phyloP scores from a whole-genome alignment of 2,329 filamentous ascomycete species.

The Mariannaea sp. region DNA sequence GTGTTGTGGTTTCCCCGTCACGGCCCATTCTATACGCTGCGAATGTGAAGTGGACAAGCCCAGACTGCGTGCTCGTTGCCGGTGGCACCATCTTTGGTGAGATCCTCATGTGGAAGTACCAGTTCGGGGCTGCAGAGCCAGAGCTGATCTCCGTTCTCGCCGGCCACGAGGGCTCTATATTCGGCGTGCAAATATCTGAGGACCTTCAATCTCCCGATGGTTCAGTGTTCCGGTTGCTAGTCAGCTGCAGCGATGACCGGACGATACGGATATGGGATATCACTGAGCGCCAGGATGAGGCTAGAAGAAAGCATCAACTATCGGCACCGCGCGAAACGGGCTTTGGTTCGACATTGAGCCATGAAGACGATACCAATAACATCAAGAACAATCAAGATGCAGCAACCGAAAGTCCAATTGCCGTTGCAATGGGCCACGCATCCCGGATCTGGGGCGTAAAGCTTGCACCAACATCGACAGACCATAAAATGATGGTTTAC shows the following conservation, averaged over 20 bases:
- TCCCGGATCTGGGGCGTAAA: constrained; percentile 89
- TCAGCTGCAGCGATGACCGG: constrained; percentile 93
- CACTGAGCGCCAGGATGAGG: constrained; percentile 50
- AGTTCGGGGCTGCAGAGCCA: constrained; percentile 35
- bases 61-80: constrained; percentile 70
- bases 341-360: constrained; percentile 51
- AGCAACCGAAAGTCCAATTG: constrained; percentile 53
- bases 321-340: constrained; percentile 61
- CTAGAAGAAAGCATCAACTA: constrained; percentile 22
- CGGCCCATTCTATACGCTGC: constrained; percentile 89
- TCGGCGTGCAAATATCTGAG: constrained; percentile 81
- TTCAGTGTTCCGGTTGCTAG: constrained; percentile 65
- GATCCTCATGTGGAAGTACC: constrained; percentile 84
- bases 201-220: constrained; percentile 41
- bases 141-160: constrained; percentile 60
- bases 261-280: constrained; percentile 90
- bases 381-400: constrained; percentile 12
- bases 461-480: constrained; percentile 66
- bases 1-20: constrained; percentile 64
- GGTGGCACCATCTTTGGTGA: constrained; percentile 95
- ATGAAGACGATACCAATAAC: constrained; percentile 32
- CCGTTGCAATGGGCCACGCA: constrained; percentile 80
- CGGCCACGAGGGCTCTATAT: constrained; percentile 90
- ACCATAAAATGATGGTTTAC: constrained; percentile 56
- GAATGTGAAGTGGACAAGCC: constrained; percentile 66